Evolutionary conservation across 306 rosid genomes (phyloP).

Genomic region (Trichosanthes truncata): DNA sequence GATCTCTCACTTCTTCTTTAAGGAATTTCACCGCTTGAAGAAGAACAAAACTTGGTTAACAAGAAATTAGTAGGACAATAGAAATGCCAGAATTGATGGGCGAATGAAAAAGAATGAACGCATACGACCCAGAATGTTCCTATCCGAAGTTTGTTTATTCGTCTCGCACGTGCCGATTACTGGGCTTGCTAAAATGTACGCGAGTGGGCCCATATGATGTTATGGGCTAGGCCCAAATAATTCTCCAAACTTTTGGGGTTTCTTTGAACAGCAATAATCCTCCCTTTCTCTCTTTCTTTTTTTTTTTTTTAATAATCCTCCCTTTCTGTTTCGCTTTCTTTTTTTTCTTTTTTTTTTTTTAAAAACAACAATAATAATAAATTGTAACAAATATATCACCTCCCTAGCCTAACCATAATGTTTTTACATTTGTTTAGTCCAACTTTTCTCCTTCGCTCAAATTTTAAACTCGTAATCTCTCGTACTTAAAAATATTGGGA

Average conservation of each 20-base stretch:
- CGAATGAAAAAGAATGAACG: neutral
- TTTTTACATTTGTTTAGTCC: too few relatives aligned
- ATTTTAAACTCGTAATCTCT: too few relatives aligned
- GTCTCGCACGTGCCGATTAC: neutral
- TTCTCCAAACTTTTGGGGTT: neutral
- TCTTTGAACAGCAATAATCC: too few relatives aligned
- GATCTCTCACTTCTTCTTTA: neutral
- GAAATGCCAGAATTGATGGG: neutral
- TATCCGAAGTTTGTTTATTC: neutral
- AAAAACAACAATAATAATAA: too few relatives aligned
- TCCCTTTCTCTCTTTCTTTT: neutral
- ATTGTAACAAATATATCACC: too few relatives aligned
- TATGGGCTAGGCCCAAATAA: neutral
- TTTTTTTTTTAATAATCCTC: too few relatives aligned
- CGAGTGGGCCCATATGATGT: neutral
- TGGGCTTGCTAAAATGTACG: neutral
- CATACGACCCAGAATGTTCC: neutral
- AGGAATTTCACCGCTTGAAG: neutral
- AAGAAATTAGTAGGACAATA: neutral
- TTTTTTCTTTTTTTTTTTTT: too few relatives aligned
- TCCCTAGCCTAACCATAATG: too few relatives aligned
- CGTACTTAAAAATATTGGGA: too few relatives aligned
- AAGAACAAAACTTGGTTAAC: neutral
- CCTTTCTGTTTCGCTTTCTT: too few relatives aligned
- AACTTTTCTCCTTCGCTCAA: too few relatives aligned